A percentile compares a stretch with the other conserved stretches of the same genome.
phyloP scores from a whole-genome alignment of 108 stramenopile species.

The Asterionellopsis glacialis region DNA sequence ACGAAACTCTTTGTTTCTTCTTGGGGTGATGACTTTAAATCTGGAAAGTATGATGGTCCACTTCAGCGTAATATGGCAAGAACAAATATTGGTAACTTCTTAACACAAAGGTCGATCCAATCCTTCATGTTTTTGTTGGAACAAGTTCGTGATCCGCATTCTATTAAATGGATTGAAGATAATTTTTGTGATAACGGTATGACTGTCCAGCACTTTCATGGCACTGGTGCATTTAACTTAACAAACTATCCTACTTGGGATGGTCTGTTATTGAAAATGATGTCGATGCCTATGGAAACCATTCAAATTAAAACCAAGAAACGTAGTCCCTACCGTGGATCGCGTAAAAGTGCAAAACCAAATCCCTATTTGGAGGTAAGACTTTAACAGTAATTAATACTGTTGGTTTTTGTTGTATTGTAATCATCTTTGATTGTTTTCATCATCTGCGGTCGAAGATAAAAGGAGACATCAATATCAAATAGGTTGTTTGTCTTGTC shows the following conservation, averaged over 20 bases:
- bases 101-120: slow-evolving; percentile 80
- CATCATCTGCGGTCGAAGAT: no score
- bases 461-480: no score
- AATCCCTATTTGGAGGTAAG: slow-evolving; percentile 41
- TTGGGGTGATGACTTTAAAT: no score
- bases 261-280: slow-evolving; percentile 49
- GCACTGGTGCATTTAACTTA: slow-evolving; percentile 71
- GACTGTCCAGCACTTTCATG: slow-evolving; percentile 45
- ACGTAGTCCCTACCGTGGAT: slow-evolving; percentile 22
- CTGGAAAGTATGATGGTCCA: no score
- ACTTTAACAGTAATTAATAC: neutral
- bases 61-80: slow-evolving; percentile 7
- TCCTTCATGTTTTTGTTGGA: slow-evolving; percentile 69
- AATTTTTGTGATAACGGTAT: slow-evolving; percentile 4
- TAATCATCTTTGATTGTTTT: slow-evolving; percentile 2
- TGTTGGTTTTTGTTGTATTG: neutral
- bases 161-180: slow-evolving; percentile 54
- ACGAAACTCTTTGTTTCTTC: no score
- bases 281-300: slow-evolving; percentile 40
- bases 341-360: slow-evolving; percentile 60
- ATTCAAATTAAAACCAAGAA: slow-evolving; percentile 25
- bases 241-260: slow-evolving; percentile 63
- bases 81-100: slow-evolving; percentile 42
- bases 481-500: no score
- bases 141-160: slow-evolving; percentile 70